A percentile compares a stretch with the other conserved stretches of the same genome.
These are phyloP conservation scores for Durio zibethinus DNA, from an alignment of 345 rosid genomes.

Conservation along the genomic window DNA sequence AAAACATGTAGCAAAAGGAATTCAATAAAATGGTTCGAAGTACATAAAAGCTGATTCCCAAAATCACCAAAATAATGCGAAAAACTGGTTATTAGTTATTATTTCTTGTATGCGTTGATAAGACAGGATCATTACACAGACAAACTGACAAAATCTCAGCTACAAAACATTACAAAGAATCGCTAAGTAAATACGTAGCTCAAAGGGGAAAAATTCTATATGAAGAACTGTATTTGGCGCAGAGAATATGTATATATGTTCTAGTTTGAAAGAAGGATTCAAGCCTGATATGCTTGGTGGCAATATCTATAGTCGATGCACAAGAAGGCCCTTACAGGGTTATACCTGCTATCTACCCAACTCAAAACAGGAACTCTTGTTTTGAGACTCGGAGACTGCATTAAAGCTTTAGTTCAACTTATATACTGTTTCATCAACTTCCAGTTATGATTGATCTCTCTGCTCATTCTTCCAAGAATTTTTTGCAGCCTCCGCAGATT, in stretches of 20 bases:
- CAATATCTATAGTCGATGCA: conserved; percentile 17
- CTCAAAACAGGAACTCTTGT: neutral
- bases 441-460: conserved; percentile 43
- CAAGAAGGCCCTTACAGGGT: conserved; percentile 6
- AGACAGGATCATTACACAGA: neutral
- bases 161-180: conserved; percentile 27
- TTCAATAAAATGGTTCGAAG: neutral
- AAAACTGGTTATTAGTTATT: neutral
- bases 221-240: conserved; percentile 9
- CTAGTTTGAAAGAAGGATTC: neutral
- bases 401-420: conserved; percentile 2
- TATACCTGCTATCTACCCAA: conserved; percentile 6
- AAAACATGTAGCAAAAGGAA: neutral
- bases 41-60: neutral
- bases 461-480: conserved; percentile 87
- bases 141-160: conserved; percentile 14
- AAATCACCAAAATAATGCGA: neutral
- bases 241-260: conserved; percentile 5
- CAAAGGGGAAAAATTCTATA: conserved; percentile 6
- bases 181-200: conserved; percentile 15
- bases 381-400: neutral
- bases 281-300: conserved; percentile 7
- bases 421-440: conserved; percentile 2
- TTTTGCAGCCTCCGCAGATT: conserved; percentile 71
- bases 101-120: neutral